These are phyloP conservation scores for Fraxinus sp. DNA, from an alignment of 305 asterid species.

Conservation along the genomic window DNA sequence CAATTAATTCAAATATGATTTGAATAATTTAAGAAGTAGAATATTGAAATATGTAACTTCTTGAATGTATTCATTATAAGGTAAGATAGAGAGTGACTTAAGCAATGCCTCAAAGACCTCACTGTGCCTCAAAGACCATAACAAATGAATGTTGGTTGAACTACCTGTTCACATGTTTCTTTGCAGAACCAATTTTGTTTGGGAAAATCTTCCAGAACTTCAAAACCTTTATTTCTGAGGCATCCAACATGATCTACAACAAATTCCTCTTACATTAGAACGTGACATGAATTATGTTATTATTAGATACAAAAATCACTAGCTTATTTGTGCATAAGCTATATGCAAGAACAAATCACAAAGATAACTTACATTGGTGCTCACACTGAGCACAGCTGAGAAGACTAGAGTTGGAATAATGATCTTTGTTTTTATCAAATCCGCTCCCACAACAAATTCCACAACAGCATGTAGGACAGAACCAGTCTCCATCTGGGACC, in stretches of 20 bases:
- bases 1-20: not conserved
- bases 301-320: not conserved
- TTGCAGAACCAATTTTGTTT: conserved; percentile 69
- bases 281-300: not conserved
- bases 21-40: not conserved
- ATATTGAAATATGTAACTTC: not conserved
- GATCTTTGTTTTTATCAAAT: conserved; percentile 30
- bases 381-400: conserved; percentile 75
- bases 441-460: conserved; percentile 52
- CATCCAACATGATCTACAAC: conserved; percentile 70
- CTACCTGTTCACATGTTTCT: conserved; percentile 67
- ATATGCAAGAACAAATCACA: conserved; percentile 8
- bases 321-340: conserved; percentile 7
- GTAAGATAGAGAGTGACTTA: not conserved
- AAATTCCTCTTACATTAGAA: conserved; percentile 29
- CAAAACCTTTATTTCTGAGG: conserved; percentile 38
- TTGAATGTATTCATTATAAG: not conserved
- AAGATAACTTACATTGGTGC: conserved; percentile 55
- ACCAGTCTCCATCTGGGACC: conserved; percentile 87
- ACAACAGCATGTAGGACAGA: conserved; percentile 90
- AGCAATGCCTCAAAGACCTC: not conserved
- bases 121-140: not conserved
- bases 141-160: conserved; percentile 8
- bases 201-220: conserved; percentile 30
- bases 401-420: conserved; percentile 28